Conservation (phyloP, 2,329 filamentous ascomycete species). For the Dactylellina sp. region DNA sequence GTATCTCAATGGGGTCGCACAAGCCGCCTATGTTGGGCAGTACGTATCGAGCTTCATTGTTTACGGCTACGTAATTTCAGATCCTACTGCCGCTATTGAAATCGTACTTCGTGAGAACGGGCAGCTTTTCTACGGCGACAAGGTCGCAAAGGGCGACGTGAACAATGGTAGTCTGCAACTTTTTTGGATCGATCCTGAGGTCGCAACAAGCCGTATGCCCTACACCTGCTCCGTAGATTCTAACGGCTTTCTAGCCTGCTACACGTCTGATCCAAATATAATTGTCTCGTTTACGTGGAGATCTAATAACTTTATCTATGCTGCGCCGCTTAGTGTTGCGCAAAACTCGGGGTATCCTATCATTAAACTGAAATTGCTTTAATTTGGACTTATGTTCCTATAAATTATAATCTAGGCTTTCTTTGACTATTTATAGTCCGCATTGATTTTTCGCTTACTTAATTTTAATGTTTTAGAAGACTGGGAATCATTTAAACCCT, state of each 20-base stretch:
- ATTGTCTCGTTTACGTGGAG: background rate
- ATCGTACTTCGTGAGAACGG: background rate
- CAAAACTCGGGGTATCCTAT: background rate
- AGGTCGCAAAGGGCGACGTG: slow-evolving; percentile 3
- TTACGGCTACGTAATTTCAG: background rate
- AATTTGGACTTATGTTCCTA: background rate
- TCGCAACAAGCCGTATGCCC: background rate
- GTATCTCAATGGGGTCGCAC: background rate
- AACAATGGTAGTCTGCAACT: background rate
- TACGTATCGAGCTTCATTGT: background rate
- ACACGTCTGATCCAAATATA: background rate
- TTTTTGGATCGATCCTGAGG: background rate
- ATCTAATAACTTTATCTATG: slow-evolving; percentile 9
- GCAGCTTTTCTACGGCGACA: background rate
- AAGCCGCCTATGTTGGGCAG: background rate
- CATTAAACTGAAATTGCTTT: background rate
- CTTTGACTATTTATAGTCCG: no score
- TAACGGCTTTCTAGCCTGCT: slow-evolving; percentile 1
- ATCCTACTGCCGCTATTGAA: background rate
- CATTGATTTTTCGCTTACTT: no score
- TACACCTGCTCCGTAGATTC: slow-evolving; percentile 1
- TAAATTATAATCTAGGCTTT: no score
- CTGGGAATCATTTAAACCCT: no score
- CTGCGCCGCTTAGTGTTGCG: background rate
- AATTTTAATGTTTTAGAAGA: no score